Percentiles rank a stretch among this genome's conserved stretches.
Evolutionary conservation across 164 flowering plant genomes (phyloP).

Genomic region (Euptelea pleiosperma): DNA sequence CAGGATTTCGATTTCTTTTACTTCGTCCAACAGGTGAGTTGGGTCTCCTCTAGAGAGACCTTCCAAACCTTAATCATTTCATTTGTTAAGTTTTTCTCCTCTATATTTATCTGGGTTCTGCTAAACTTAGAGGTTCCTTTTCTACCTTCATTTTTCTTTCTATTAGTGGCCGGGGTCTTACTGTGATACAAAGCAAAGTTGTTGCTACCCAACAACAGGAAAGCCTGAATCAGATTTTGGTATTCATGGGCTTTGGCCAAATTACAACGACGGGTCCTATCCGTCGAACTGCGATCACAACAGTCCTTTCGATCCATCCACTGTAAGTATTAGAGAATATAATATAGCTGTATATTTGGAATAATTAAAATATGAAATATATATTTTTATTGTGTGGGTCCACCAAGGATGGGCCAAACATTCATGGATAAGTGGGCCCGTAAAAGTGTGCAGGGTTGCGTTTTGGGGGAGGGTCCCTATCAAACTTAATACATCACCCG

Average conservation of each 20-base stretch:
- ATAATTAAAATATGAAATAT: too few relatives aligned
- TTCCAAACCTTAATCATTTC: background rate
- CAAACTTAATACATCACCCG: too few relatives aligned
- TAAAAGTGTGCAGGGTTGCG: too few relatives aligned
- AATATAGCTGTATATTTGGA: too few relatives aligned
- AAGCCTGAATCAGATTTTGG: conserved; percentile 36
- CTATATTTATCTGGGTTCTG: background rate
- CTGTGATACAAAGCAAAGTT: conserved; percentile 26
- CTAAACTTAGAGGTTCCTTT: background rate
- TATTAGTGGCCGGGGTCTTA: conserved; percentile 34
- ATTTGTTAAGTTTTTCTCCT: too few relatives aligned
- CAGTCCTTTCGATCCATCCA: conserved; percentile 19
- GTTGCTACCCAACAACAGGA: conserved; percentile 41
- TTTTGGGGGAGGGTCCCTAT: too few relatives aligned
- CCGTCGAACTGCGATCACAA: conserved; percentile 31
- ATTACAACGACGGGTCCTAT: conserved; percentile 33
- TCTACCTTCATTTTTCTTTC: background rate
- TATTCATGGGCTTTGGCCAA: conserved; percentile 46
- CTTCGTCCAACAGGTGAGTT: conserved; percentile 58
- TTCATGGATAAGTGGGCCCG: too few relatives aligned
- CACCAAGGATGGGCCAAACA: too few relatives aligned
- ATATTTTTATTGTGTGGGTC: too few relatives aligned
- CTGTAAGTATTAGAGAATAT: too few relatives aligned
- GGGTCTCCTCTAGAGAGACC: background rate
- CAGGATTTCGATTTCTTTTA: conserved; percentile 64